Evolutionary conservation across 1,284 basidiomycete species (phyloP), one percentile per base, ranked within the genome.

Genomic region (Exobasidium cylindrosporum): DNA sequence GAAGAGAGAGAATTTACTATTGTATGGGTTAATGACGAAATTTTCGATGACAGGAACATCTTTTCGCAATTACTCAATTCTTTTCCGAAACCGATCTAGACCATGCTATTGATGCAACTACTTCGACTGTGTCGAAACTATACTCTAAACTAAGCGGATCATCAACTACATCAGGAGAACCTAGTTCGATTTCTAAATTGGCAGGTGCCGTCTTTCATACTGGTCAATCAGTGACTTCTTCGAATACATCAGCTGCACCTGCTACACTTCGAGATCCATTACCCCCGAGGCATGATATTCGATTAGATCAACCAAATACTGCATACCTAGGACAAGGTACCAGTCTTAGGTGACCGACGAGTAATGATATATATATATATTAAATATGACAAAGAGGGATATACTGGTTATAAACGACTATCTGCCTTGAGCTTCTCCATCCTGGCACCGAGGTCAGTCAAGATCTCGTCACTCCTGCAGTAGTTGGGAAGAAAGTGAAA

Each of bases 361-460:
- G 23, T 17, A 23, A 45, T 4, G 43, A 4, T 4, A 4, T 17
- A 23, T 45, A 11, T 45, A 45, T 45, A 10, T 10, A 43, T 14
- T n/a, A n/a, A n/a, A n/a, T n/a, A n/a, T n/a, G n/a, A n/a, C n/a
- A n/a, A n/a, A n/a, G n/a, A n/a, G n/a, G n/a, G n/a, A n/a, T n/a
- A n/a, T n/a, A n/a, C n/a, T 24, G 17, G 21, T 26, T 30, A 55
- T 29, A 55, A 28, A 4, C 53, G 26, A 31, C 53, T 55, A 28
- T 55, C 53, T 23, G 53, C 14, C 30, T 55, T 55, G 21, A 55
- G n/a, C 31, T 55, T 55, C 30, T 55, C 53, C 53, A 55, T 55
- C 21, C 53, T 21, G 17, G 53, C 29, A 14, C 53, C 53, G 4
- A 55, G 30, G 17, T 55, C 53, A 24, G 53, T 55, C 17, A 55